A percentile compares a stretch with the other conserved stretches of the same genome.
These are phyloP conservation scores for Entonaema liquescens DNA, from an alignment of 495 filamentous ascomycete genomes.

Conservation along the genomic window DNA sequence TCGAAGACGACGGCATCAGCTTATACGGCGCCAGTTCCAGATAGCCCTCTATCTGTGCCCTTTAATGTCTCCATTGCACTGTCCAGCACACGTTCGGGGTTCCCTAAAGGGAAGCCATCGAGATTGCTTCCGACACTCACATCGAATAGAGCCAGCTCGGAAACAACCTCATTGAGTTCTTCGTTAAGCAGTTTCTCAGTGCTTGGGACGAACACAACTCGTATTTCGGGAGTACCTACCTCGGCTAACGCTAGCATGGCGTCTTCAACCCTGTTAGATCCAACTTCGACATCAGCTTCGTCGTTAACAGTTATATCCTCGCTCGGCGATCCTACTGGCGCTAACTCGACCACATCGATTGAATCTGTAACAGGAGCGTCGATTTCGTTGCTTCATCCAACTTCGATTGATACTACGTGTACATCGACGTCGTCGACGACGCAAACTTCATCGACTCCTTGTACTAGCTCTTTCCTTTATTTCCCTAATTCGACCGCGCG, in stretches of 20 bases:
- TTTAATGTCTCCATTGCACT: not conserved
- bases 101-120: conserved; percentile 12
- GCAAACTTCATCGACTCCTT: not conserved
- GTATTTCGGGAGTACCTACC: conserved; percentile 5
- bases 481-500: conserved; percentile 20
- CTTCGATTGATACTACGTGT: conserved; percentile 30
- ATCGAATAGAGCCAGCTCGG: conserved; percentile 15
- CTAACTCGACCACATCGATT: conserved; percentile 4
- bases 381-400: not conserved
- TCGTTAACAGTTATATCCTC: not conserved
- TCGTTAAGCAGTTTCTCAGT: conserved; percentile 13
- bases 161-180: not conserved
- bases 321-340: not conserved
- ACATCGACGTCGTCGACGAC: conserved; percentile 4
- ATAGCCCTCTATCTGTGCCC: not conserved
- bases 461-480: not conserved
- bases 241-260: not conserved
- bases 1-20: not conserved
- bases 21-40: not conserved
- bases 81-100: conserved; percentile 4
- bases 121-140: conserved; percentile 14
- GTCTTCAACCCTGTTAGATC: conserved; percentile 5
- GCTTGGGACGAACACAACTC: conserved; percentile 22
- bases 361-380: not conserved
- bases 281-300: not conserved